Evolutionary conservation across 371 early-diverging fungal genomes (phyloP).

Genomic region (Saksenaea oblongispora): DNA sequence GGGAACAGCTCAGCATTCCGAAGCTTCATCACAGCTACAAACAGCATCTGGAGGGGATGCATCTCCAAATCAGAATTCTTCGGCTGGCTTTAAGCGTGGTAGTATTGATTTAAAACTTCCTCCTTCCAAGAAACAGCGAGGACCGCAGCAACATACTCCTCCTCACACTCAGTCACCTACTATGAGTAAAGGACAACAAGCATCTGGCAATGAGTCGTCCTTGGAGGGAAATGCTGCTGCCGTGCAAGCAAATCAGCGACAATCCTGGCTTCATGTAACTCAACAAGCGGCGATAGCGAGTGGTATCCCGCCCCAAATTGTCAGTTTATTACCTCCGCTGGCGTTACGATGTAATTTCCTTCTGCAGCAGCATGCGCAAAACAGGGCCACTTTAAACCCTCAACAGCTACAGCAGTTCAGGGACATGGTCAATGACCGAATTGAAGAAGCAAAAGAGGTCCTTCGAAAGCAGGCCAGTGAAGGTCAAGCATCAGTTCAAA

Average conservation of each 20-base stretch:
- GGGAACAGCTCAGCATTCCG: not conserved
- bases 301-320: conserved; percentile 38
- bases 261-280: conserved; percentile 19
- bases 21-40: not conserved
- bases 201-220: not conserved
- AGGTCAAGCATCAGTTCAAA: conserved; percentile 5
- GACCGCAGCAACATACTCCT: conserved; percentile 10
- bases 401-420: conserved; percentile 30
- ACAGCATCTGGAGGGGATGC: not conserved
- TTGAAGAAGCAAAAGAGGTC: conserved; percentile 26
- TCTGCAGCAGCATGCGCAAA: conserved; percentile 32
- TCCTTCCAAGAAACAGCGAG: conserved; percentile 37
- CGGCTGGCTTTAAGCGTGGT: conserved; percentile 22
- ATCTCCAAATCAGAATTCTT: not conserved
- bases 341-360: conserved; percentile 39
- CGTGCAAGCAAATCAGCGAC: conserved; percentile 25
- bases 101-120: conserved; percentile 50
- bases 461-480: conserved; percentile 10
- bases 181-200: conserved; percentile 3
- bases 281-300: conserved; percentile 35
- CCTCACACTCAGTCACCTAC: not conserved
- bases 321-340: conserved; percentile 27
- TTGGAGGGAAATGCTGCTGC: conserved; percentile 13
- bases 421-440: conserved; percentile 30
- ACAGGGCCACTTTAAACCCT: conserved; percentile 21